Percentiles rank a stretch among this genome's conserved stretches.
Evolutionary conservation across 768 basidiomycete species (phyloP).

Genomic region (Scleroderma citrinum): DNA sequence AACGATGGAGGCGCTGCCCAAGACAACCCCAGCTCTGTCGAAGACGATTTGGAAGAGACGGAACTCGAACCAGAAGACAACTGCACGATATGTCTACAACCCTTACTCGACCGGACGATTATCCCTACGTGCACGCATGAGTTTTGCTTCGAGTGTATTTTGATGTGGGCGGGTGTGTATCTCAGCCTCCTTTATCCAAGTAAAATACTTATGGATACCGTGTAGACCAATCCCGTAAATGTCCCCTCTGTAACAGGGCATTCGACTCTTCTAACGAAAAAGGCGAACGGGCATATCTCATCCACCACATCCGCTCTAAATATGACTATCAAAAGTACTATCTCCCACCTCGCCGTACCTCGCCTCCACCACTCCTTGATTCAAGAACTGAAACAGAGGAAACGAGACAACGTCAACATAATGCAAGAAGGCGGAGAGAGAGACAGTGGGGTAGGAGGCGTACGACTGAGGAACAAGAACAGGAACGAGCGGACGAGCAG

Average conservation of each 20-base stretch:
- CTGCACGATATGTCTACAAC: slow-evolving; percentile 85
- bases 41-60: neutral
- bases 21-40: neutral
- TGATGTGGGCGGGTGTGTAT: slow-evolving; percentile 76
- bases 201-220: neutral
- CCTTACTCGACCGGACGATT: slow-evolving; percentile 69
- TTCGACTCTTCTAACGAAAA: slow-evolving; percentile 40
- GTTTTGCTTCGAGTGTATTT: slow-evolving; percentile 89
- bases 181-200: neutral
- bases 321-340: slow-evolving; percentile 81
- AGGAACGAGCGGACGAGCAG: slow-evolving; percentile 56
- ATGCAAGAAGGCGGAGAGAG: slow-evolving; percentile 25
- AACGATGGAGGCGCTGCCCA: neutral
- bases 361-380: slow-evolving; percentile 32
- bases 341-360: slow-evolving; percentile 57
- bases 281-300: slow-evolving; percentile 44
- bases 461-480: slow-evolving; percentile 29
- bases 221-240: slow-evolving; percentile 70
- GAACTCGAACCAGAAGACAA: slow-evolving; percentile 33
- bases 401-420: neutral
- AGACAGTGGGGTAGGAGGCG: slow-evolving; percentile 52
- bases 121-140: slow-evolving; percentile 86
- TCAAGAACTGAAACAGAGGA: slow-evolving; percentile 20
- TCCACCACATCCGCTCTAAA: slow-evolving; percentile 72
- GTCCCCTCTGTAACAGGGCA: slow-evolving; percentile 66